Percentiles rank a stretch among this genome's conserved stretches.
These are phyloP conservation scores for Paragyromitra xinjiangensis DNA, from an alignment of 495 filamentous ascomycete genomes.

Conservation along the genomic window DNA sequence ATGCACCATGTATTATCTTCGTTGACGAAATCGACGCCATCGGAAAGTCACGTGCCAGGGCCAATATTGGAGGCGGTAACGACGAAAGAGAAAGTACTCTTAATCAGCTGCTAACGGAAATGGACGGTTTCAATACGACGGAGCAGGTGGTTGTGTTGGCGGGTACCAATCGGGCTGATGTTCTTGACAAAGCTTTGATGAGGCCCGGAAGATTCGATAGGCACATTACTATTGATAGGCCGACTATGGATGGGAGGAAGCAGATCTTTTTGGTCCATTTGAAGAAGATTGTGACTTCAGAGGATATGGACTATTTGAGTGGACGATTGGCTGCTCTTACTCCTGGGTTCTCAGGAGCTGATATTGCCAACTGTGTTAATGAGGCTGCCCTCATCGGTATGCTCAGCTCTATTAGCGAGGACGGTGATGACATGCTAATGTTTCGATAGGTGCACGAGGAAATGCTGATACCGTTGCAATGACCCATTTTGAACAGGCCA, in stretches of 20 bases:
- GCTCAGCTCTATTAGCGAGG: conserved; percentile 57
- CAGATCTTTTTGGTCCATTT: conserved; percentile 96
- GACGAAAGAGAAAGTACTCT: conserved; percentile 96
- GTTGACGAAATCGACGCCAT: conserved; percentile 99
- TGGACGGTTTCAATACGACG: conserved; percentile 98
- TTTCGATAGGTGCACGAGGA: conserved; percentile 74
- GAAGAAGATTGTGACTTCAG: conserved; percentile 87
- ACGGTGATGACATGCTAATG: conserved; percentile 57
- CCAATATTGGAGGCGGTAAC: conserved; percentile 81
- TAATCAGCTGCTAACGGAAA: conserved; percentile 98
- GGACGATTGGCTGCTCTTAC: conserved; percentile 90
- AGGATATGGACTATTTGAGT: conserved; percentile 84
- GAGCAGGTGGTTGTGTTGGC: conserved; percentile 98
- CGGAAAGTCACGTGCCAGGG: conserved; percentile 80
- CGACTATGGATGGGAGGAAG: conserved; percentile 95
- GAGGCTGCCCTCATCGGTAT: conserved; percentile 96
- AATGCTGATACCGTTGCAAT: conserved; percentile 80
- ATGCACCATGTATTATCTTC: conserved; percentile 98
- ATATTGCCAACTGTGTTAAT: conserved; percentile 98
- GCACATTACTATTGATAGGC: conserved; percentile 90
- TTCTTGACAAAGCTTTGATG: conserved; percentile 94
- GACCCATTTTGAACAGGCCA: conserved; percentile 93
- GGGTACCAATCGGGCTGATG: conserved; percentile 92
- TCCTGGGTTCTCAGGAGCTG: conserved; percentile 94
- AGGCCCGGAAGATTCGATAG: conserved; percentile 95